A percentile compares a stretch with the other conserved stretches of the same genome.
phyloP scores from a whole-genome alignment of 2,329 filamentous ascomycete genomes.

The Calonectria hawksworthii region DNA sequence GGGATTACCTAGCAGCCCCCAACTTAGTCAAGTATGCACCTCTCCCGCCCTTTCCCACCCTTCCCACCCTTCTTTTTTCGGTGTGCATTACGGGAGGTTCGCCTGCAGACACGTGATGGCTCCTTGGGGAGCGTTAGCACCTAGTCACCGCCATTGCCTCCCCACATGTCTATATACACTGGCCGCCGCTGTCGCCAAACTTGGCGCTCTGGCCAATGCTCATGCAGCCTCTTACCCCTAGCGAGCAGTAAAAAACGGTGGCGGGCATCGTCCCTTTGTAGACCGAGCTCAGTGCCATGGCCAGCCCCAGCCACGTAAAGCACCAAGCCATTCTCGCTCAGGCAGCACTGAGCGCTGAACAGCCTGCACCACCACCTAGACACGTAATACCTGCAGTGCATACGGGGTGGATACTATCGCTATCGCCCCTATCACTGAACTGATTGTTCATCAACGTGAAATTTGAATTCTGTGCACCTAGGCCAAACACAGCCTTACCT shows the following conservation, averaged over 20 bases:
- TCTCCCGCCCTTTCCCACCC: background rate
- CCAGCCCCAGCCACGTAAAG: slow-evolving; percentile 20
- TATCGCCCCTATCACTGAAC: background rate
- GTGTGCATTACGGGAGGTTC: slow-evolving; percentile 16
- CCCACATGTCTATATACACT: slow-evolving; percentile 8
- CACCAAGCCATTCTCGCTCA: slow-evolving; percentile 8
- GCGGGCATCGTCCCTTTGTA: slow-evolving; percentile 17
- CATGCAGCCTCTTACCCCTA: slow-evolving; percentile 2
- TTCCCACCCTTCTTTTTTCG: no score
- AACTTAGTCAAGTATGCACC: slow-evolving; percentile 6
- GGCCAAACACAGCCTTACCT: background rate
- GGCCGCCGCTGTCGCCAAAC: background rate
- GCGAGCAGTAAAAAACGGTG: slow-evolving; percentile 11
- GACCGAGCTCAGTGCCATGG: slow-evolving; percentile 15
- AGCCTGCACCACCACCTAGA: background rate
- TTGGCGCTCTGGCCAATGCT: background rate
- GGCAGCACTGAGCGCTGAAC: slow-evolving; percentile 2
- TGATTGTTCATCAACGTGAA: slow-evolving; percentile 18
- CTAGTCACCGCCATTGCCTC: background rate
- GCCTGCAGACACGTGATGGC: slow-evolving; percentile 15
- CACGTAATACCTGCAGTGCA: slow-evolving; percentile 9
- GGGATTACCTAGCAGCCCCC: background rate
- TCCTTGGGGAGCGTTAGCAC: background rate
- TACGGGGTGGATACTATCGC: slow-evolving; percentile 7
- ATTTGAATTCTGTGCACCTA: slow-evolving; percentile 6